These are phyloP conservation scores for Annulohypoxylon maeteangense DNA, from an alignment of 495 filamentous ascomycete genomes.

Conservation along the genomic window DNA sequence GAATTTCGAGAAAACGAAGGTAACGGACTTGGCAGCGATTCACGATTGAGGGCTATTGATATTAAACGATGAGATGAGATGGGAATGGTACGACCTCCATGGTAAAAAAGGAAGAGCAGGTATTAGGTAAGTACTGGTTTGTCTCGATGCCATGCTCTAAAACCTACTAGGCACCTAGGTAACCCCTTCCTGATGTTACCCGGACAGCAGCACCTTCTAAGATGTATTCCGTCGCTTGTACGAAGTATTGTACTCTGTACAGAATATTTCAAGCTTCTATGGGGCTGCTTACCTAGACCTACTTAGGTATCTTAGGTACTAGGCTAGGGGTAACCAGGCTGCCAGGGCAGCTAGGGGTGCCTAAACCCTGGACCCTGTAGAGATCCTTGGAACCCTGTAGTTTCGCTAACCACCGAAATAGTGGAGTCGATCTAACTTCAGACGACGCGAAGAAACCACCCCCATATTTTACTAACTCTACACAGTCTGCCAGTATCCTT, in stretches of 20 bases:
- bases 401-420: constrained; percentile 35
- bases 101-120: background rate
- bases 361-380: background rate
- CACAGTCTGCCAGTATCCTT: background rate
- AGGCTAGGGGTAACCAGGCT: constrained; percentile 16
- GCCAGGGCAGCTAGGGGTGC: background rate
- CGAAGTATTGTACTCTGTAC: too few relatives aligned
- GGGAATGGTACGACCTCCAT: background rate
- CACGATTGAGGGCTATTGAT: too few relatives aligned
- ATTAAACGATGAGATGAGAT: constrained; percentile 1
- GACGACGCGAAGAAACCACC: constrained; percentile 18
- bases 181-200: constrained; percentile 27
- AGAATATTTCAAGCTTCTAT: too few relatives aligned
- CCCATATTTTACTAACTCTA: background rate
- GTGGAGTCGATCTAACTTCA: constrained; percentile 30
- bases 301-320: background rate
- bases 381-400: constrained; percentile 14
- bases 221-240: too few relatives aligned
- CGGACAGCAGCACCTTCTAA: background rate
- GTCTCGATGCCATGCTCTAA: constrained; percentile 33
- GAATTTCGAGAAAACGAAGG: background rate
- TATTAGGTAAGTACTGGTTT: background rate
- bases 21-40: constrained; percentile 3
- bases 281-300: too few relatives aligned
- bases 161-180: constrained; percentile 11